Evolutionary conservation across 1,284 basidiomycete genomes (phyloP).

Genomic region (Apiotrichum domesticum): DNA sequence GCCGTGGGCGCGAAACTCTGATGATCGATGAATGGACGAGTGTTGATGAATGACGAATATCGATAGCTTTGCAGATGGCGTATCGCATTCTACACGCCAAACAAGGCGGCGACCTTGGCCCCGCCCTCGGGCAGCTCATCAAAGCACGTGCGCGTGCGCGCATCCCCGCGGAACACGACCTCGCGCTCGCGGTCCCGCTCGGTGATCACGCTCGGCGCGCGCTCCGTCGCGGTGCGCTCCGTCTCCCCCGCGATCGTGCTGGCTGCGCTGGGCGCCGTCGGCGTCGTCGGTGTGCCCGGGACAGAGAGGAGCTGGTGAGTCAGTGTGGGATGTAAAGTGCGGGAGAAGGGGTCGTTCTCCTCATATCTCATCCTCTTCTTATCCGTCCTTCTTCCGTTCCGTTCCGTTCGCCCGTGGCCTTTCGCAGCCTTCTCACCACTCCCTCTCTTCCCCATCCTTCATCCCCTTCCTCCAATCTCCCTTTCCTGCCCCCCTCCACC

Average conservation of each 20-base stretch:
- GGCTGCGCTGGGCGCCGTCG: neutral
- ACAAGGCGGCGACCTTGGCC: conserved; percentile 20
- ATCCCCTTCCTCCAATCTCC: no score
- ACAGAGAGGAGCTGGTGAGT: neutral
- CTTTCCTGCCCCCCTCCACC: no score
- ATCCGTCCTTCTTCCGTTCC: no score
- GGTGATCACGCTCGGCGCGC: neutral
- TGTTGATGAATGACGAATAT: no score
- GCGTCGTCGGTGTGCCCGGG: neutral
- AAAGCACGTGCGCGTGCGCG: conserved; percentile 23
- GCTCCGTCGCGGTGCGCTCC: neutral
- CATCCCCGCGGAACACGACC: conserved; percentile 25
- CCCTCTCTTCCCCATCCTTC: no score
- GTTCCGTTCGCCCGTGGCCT: no score
- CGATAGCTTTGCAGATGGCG: no score
- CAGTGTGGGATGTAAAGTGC: neutral
- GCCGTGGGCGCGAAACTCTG: no score
- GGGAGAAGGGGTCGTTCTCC: neutral
- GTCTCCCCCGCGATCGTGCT: neutral
- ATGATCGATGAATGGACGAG: no score
- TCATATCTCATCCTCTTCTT: no score
- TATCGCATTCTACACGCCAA: conserved; percentile 6
- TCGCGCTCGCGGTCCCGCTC: neutral
- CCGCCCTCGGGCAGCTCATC: conserved; percentile 19
- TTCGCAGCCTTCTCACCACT: no score